phyloP scores from a whole-genome alignment of 495 filamentous ascomycete genomes.

The Parmelia sp. region DNA sequence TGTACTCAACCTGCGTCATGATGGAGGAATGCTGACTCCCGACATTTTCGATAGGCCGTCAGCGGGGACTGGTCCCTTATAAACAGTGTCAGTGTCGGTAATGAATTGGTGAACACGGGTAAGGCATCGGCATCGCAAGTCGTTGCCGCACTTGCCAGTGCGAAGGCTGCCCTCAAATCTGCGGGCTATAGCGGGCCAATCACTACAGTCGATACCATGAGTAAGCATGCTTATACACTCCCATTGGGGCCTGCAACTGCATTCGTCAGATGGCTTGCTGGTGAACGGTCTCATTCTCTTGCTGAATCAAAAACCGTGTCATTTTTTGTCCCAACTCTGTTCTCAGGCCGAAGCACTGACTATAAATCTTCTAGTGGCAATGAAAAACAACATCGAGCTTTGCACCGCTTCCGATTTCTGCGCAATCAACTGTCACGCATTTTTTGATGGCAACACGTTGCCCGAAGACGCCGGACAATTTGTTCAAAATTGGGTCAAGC shows the following conservation, averaged over 20 bases:
- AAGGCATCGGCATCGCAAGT: constrained; percentile 46
- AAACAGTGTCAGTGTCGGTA: constrained; percentile 68
- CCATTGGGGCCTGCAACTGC: background rate
- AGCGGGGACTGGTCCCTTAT: constrained; percentile 55
- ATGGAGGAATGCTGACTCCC: background rate
- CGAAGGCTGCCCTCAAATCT: constrained; percentile 49
- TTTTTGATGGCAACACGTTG: constrained; percentile 61
- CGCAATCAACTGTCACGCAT: constrained; percentile 76
- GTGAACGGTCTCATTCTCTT: background rate
- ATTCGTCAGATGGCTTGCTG: background rate
- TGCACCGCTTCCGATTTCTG: constrained; percentile 71
- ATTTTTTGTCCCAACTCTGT: background rate
- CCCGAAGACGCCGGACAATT: constrained; percentile 59
- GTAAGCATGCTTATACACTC: background rate
- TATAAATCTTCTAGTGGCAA: constrained; percentile 33
- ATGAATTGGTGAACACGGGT: constrained; percentile 68
- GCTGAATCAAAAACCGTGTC: background rate
- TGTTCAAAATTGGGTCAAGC: constrained; percentile 44
- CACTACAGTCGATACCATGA: constrained; percentile 73
- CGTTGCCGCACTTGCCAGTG: constrained; percentile 47
- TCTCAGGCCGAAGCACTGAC: background rate
- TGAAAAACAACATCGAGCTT: constrained; percentile 58
- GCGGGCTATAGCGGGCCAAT: constrained; percentile 68
- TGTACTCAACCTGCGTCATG: background rate
- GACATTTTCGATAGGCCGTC: constrained; percentile 32